Evolutionary conservation across 2,329 filamentous ascomycete species (phyloP), one percentile per base, ranked within the genome.

Genomic region (Tolypocladium ovalisporum): DNA sequence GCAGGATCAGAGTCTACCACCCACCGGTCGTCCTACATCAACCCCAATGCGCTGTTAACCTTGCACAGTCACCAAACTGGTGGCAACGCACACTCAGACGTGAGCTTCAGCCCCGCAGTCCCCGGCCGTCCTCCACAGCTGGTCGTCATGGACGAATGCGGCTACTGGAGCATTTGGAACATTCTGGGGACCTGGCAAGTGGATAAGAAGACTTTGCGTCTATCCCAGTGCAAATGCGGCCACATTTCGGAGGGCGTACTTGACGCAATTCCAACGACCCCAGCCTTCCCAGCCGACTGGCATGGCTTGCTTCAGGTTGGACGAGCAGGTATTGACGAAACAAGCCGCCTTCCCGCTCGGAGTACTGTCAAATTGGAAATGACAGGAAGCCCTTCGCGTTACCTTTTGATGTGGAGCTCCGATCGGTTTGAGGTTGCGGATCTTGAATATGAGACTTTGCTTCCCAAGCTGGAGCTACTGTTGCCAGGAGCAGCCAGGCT

Each of bases 111-210:
- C 61, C 81, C 86, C 0, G 69, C 70, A 4, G 65, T 65, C 6
- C 62, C 59, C 22, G 66, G 72, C 58, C 61, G 81, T 72, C 67
- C 81, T 76, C 79, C 82, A 1, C 85, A 88, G 63, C 71, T 91
- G 55, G 85, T 78, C 19, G 74, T 90, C 32, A 75, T 91, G 22
- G 86, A 91, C 63, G 76, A 82, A 55, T 72, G 72, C 37, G 87
- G 87, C 1, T 75, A 74, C 58, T 92, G 88, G 88, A 84, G 75
- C 49, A 69, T 90, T 4, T 90, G 86, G 84, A 78, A 87, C 59
- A 71, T 87, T 29, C 62, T 64, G 15, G 74, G 72, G 56, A 74
- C 65, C 60, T 65, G 68, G 58, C 61, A 70, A 22, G 65, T 68
- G 13, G 66, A 69, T 27, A 68, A 71, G 24, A 72, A 66, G 35